These are phyloP conservation scores for Sugiyamaella xylanicola DNA, from an alignment of 1,139 yeast genomes.

Conservation along the genomic window DNA sequence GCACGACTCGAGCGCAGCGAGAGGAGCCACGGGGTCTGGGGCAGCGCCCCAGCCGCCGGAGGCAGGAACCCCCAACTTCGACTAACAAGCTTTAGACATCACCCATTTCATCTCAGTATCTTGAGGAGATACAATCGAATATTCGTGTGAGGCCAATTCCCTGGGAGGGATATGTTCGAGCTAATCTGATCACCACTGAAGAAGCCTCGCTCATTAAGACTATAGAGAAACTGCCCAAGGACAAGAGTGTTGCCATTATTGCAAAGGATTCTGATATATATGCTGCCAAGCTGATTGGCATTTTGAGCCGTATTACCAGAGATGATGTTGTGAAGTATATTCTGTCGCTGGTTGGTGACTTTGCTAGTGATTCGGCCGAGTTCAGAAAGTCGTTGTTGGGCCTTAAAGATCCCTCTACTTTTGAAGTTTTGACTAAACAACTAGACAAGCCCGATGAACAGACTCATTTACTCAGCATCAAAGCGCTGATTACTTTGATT, in stretches of 20 bases:
- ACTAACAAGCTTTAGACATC: constrained; percentile 2
- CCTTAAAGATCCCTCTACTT: constrained; percentile 53
- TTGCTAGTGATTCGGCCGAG: constrained; percentile 52
- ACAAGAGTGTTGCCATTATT: constrained; percentile 39
- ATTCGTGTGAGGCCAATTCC: constrained; percentile 84
- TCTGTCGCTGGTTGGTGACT: constrained; percentile 67
- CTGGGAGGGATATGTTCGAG: constrained; percentile 89
- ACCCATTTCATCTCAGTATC: constrained; percentile 51
- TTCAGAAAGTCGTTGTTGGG: constrained; percentile 51
- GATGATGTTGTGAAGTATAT: constrained; percentile 78
- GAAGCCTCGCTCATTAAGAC: constrained; percentile 69
- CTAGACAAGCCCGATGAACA: constrained; percentile 47
- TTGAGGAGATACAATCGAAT: constrained; percentile 72
- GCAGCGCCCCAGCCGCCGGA: background rate
- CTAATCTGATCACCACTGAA: constrained; percentile 63
- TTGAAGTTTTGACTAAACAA: constrained; percentile 56
- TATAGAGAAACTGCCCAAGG: constrained; percentile 54
- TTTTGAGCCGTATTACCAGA: constrained; percentile 55
- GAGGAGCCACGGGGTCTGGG: background rate
- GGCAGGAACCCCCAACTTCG: background rate
- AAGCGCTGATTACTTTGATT: constrained; percentile 41
- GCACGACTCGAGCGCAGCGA: background rate
- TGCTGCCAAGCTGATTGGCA: constrained; percentile 57
- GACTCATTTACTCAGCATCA: constrained; percentile 41
- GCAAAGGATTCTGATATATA: constrained; percentile 52